Percentiles rank a stretch among this genome's conserved stretches.
These are phyloP conservation scores for Pythium vanterpoolii DNA, from an alignment of 352 stramenopile genomes.

Conservation along the genomic window DNA sequence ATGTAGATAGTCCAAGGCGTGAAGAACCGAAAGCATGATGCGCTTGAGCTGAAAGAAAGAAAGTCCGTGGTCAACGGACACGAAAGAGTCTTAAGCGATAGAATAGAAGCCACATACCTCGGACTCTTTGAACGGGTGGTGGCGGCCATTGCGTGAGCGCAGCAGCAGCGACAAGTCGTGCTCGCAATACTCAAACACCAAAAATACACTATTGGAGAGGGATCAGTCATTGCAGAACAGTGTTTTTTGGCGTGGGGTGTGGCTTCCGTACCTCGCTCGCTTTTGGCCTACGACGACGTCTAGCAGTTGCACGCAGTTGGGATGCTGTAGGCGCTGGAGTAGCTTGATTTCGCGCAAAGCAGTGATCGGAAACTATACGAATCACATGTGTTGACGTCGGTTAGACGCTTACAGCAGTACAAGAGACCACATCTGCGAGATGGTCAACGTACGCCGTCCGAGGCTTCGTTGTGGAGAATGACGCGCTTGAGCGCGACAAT, in stretches of 20 bases:
- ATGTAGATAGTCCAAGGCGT: constrained; percentile 77
- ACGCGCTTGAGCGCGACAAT: constrained; percentile 91
- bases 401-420: too few species aligned
- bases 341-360: constrained; percentile 75
- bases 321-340: constrained; percentile 60
- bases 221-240: too few species aligned
- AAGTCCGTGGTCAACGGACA: background rate
- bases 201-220: constrained; percentile 82
- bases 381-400: background rate
- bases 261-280: constrained; percentile 40
- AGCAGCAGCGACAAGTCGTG: constrained; percentile 79
- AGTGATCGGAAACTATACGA: constrained; percentile 65
- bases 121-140: constrained; percentile 68
- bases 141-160: constrained; percentile 46
- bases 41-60: constrained; percentile 70
- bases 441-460: constrained; percentile 66
- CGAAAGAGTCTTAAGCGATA: background rate
- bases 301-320: constrained; percentile 70
- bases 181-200: constrained; percentile 91
- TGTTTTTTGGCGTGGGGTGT: too few species aligned
- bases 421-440: too few species aligned
- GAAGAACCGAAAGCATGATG: constrained; percentile 89
- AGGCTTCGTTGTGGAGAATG: constrained; percentile 88
- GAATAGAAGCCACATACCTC: constrained; percentile 38
- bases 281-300: constrained; percentile 71